Conservation (phyloP, 495 filamentous ascomycete genomes). For the Sordaria brevicollis region DNA sequence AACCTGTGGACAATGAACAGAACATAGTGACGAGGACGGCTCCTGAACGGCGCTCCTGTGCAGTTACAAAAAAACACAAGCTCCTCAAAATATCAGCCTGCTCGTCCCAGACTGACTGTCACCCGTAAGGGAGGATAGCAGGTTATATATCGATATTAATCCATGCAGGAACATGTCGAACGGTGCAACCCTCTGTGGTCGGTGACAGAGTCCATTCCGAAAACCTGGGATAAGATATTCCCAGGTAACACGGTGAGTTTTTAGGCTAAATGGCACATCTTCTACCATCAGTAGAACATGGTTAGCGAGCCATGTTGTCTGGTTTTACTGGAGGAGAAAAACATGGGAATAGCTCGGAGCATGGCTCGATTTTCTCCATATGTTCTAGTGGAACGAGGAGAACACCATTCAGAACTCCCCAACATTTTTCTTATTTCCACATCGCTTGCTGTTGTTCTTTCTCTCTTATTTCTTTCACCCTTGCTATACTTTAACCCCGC, state of each 20-base stretch:
- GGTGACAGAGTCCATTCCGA: not conserved
- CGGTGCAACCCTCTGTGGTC: not conserved
- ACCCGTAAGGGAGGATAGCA: not conserved
- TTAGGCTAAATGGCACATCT: conserved; percentile 14
- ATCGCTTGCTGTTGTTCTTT: not conserved
- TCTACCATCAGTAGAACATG: not conserved
- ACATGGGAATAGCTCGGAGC: not conserved
- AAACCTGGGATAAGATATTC: conserved; percentile 6
- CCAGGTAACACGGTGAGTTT: not conserved
- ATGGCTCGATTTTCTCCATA: conserved; percentile 5
- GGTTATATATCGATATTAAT: conserved; percentile 1
- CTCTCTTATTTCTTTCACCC: not conserved
- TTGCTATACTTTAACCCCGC: not conserved
- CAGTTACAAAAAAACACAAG: not conserved
- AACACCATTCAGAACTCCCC: not conserved
- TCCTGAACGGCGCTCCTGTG: not conserved
- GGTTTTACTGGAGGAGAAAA: not conserved
- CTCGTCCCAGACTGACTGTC: not conserved
- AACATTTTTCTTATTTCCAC: not conserved
- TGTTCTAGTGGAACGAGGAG: conserved; percentile 6
- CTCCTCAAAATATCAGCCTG: not conserved
- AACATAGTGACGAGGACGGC: not conserved
- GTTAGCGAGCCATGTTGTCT: not conserved
- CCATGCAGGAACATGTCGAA: conserved; percentile 11
- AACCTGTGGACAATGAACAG: not conserved